Evolutionary conservation across 2,329 filamentous ascomycete genomes (phyloP), one percentile per base, ranked within the genome.

Genomic region (Emmonsiellopsis sp.): DNA sequence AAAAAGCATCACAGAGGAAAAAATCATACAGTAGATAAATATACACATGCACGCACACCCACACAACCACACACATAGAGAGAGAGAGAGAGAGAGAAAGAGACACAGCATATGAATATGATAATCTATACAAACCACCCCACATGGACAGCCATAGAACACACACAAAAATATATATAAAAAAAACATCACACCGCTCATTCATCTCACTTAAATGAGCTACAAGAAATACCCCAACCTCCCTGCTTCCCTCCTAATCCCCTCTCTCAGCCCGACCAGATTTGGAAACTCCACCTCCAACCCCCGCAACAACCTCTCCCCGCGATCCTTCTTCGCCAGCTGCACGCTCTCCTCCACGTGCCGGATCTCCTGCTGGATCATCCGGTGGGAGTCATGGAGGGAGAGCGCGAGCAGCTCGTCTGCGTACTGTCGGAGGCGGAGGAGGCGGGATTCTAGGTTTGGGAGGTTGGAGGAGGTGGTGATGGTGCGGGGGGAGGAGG

Each of bases 381-480:
- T 57, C 7, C 56, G 57, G 40, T 64, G 61, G 3, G 62, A 64
- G 1, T 64, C 61, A 14, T 60, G 55, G 27, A 64, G 45, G 11
- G 58, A 62, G 31, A 64, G 58, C 32, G 63, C 58, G 5, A 64
- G 54, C 9, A 65, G 55, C 9, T 61, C 62, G 13, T 58, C 49
- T 13, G 60, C 59, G 49, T 64, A 64, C 31, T 57, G 55, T 9
- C 58, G 56, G 42, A 64, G 59, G 27, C 56, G 51, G 27, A 54
- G 49, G 9, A 62, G 49, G 50, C 59, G 60, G 31, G 53, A 54
- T 50, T 63, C 60, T 31, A 65, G 56, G 8, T 43, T 44, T 5
- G 49, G 42, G 13, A 62, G 32, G 34, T 27, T 49, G 21, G 21
- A 27, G 21, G 53, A n/a, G 53, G 43, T 5, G 50, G 60, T 39